Evolutionary conservation across 2,329 filamentous ascomycete species (phyloP), one percentile per base, ranked within the genome.

Genomic region (Didymosphaeria variabile): DNA sequence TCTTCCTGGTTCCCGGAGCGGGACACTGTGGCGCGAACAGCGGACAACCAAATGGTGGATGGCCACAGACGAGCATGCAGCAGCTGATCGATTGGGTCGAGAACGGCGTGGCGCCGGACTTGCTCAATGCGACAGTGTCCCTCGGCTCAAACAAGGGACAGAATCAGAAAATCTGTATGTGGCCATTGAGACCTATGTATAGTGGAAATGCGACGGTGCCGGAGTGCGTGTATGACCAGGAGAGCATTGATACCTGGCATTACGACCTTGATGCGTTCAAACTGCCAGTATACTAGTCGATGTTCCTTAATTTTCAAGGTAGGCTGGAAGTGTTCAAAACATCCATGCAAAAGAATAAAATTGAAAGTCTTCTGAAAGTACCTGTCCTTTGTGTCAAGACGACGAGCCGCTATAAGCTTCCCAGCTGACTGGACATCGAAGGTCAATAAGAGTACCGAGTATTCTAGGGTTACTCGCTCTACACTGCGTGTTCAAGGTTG

Each of bases 131-230:
- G 12, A 80, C 79, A 10, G 68, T 77, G 12, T 63, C 68, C 5
- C 71, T 68, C 1, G 77, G 76, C 8, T 57, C 62, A 10, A 66
- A 76, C 54, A 56, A 59, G 17, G 76, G 78, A 38, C 68, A 79
- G 69, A 76, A 72, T 0, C 73, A 77, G 66, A 70, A 72, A 66
- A 76, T 79, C 46, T 82, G 80, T 69, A 69, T 71, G 55, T 83
- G 77, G 78, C 79, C 79, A 5, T 69, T 72, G n/a, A 71, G 78
- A 64, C 69, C 77, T 15, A 9, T 40, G n/a, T 54, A 42, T 13
- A 36, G 51, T 5, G 59, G 56, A 3, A 68, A 73, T 47, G 68
- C 63, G 45, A 68, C 64, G 1, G 56, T 32, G 4, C 69, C 74
- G 52, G 55, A 67, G 23, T 77, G 72, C 53, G 70, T 74, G 2